Evolutionary conservation across 805 yeast species (phyloP).

Genomic region (Ogataea pilisensis): DNA sequence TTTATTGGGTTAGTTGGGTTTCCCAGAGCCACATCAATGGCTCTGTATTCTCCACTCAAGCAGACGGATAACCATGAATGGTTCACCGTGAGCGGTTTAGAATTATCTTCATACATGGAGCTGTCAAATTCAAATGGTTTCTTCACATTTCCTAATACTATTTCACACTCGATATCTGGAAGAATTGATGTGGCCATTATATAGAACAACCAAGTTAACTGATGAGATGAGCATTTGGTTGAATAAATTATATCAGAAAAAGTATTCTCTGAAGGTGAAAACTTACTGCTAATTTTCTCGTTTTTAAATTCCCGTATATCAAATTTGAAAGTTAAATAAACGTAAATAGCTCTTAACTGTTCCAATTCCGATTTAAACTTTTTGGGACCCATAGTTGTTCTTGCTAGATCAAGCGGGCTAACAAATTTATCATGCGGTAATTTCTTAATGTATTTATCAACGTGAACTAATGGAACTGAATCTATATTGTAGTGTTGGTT

Average conservation of each 20-base stretch:
- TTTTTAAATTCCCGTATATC: constrained; percentile 36
- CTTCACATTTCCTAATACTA: constrained; percentile 80
- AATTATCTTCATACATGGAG: constrained; percentile 29
- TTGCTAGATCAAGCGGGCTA: constrained; percentile 52
- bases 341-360: constrained; percentile 59
- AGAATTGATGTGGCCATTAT: constrained; percentile 60
- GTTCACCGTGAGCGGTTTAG: constrained; percentile 51
- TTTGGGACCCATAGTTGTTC: constrained; percentile 43
- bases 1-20: constrained; percentile 51
- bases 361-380: constrained; percentile 53
- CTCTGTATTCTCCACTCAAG: constrained; percentile 71
- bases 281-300: constrained; percentile 30
- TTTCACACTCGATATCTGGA: constrained; percentile 61
- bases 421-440: constrained; percentile 37
- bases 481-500: constrained; percentile 17
- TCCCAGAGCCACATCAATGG: constrained; percentile 71
- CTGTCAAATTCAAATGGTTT: constrained; percentile 59
- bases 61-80: constrained; percentile 88
- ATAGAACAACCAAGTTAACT: constrained; percentile 72
- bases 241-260: constrained; percentile 27
- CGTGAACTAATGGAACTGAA: constrained; percentile 31
- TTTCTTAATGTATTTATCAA: constrained; percentile 40
- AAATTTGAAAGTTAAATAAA: constrained; percentile 59
- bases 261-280: constrained; percentile 23
- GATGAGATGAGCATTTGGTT: constrained; percentile 40